Evolutionary conservation across 1,284 basidiomycete species (phyloP).

Genomic region (Cystobasidium slooffiae): DNA sequence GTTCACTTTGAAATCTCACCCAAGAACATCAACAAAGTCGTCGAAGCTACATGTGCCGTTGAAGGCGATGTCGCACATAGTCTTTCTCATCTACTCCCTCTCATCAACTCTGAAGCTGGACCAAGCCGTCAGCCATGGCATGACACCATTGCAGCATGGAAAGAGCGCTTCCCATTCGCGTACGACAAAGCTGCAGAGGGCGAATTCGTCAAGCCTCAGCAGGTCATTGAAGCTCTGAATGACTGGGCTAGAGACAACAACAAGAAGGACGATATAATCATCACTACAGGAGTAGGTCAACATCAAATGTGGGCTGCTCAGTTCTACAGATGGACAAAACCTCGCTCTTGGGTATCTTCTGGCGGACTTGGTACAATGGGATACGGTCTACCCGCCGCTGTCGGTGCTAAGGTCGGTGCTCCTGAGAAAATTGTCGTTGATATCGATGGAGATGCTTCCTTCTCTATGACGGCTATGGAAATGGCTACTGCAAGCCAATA

Average conservation of each 20-base stretch:
- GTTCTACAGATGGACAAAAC: conserved; percentile 86
- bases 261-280: conserved; percentile 83
- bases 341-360: conserved; percentile 89
- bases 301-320: conserved; percentile 99
- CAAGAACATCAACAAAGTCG: conserved; percentile 99
- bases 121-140: conserved; percentile 74
- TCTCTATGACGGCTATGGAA: conserved; percentile 95
- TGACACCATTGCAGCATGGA: conserved; percentile 79
- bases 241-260: conserved; percentile 65
- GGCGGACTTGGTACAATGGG: conserved; percentile 84
- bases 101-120: conserved; percentile 65
- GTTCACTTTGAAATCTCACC: conserved; percentile 99
- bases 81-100: conserved; percentile 77
- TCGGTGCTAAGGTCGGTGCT: conserved; percentile 94
- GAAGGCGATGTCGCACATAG: conserved; percentile 90
- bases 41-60: conserved; percentile 90
- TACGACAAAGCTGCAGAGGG: conserved; percentile 71
- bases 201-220: conserved; percentile 88
- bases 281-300: conserved; percentile 95
- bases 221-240: conserved; percentile 92
- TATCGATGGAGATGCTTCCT: conserved; percentile 86
- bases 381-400: conserved; percentile 83
- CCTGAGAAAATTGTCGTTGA: conserved; percentile 93
- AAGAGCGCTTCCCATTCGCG: conserved; percentile 86
- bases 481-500: conserved; percentile 89